Evolutionary conservation across 116 monocot genomes (phyloP).

Genomic region (Trichopus zeylanicus): DNA sequence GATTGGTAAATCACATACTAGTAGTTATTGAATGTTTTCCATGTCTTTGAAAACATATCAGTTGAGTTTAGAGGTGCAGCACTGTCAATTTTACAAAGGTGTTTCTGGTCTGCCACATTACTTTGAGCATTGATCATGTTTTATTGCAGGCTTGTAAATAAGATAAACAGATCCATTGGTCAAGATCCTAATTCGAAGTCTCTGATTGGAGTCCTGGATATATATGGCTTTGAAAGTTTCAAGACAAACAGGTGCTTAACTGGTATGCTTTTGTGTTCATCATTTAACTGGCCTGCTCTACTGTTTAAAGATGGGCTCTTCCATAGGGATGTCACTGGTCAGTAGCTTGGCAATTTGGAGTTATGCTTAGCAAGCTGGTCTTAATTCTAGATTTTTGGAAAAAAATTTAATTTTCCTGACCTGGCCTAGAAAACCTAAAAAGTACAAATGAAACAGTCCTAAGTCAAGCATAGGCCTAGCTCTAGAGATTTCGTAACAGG

Average conservation of each 20-base stretch:
- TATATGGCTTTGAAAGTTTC: conserved; percentile 99
- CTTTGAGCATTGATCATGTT: conserved; percentile 1
- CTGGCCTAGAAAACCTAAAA: too few relatives aligned
- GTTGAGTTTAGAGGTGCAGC: background rate
- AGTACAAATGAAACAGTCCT: too few relatives aligned
- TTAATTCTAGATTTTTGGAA: too few relatives aligned
- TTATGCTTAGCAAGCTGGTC: too few relatives aligned
- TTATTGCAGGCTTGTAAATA: conserved; percentile 79
- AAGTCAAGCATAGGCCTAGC: too few relatives aligned
- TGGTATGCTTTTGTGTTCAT: conserved; percentile 28
- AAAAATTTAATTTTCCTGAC: too few relatives aligned
- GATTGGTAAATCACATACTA: conserved; percentile 47
- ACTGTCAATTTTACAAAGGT: background rate
- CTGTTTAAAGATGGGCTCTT: too few relatives aligned
- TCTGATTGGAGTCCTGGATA: conserved; percentile 90
- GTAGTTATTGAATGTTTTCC: conserved; percentile 1
- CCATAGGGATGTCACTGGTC: too few relatives aligned
- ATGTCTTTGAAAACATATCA: background rate
- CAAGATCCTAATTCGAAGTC: conserved; percentile 88
- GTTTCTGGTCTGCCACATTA: background rate
- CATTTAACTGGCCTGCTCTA: background rate
- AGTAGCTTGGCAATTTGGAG: background rate
- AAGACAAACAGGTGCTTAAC: conserved; percentile 59
- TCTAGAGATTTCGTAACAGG: too few relatives aligned
- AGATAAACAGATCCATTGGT: conserved; percentile 85